These are phyloP conservation scores for Hysterium pulicare DNA, from an alignment of 2,329 filamentous ascomycete genomes.

Conservation along the genomic window DNA sequence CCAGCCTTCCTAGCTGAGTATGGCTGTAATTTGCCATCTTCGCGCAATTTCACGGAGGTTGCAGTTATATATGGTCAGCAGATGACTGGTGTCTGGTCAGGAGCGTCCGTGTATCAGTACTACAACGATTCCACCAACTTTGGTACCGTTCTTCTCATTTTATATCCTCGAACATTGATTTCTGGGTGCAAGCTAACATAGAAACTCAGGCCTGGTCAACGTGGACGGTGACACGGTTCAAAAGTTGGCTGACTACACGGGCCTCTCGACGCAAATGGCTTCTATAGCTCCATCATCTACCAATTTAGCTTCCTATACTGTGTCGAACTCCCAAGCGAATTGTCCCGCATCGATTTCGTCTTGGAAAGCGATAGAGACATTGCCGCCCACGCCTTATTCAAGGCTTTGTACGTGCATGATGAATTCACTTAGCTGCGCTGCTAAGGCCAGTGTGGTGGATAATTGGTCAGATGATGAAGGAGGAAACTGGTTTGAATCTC, in stretches of 20 bases:
- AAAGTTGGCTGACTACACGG: neutral
- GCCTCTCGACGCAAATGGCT: neutral
- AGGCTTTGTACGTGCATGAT: slow-evolving; percentile 6
- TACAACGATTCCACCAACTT: too few species aligned
- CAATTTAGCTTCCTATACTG: neutral
- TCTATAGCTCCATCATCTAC: neutral
- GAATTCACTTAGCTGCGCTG: slow-evolving; percentile 2
- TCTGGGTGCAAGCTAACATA: too few species aligned
- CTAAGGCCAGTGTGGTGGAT: neutral
- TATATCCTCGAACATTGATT: too few species aligned
- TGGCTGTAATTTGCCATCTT: too few species aligned
- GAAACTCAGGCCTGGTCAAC: neutral
- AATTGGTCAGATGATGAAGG: too few species aligned
- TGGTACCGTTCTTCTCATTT: too few species aligned
- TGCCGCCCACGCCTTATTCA: slow-evolving; percentile 3
- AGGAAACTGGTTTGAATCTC: too few species aligned
- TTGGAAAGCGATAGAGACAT: neutral
- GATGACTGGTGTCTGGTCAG: too few species aligned
- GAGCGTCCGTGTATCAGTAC: too few species aligned
- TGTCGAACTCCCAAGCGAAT: neutral
- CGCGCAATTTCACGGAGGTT: too few species aligned
- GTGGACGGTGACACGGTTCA: neutral
- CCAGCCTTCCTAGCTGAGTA: too few species aligned
- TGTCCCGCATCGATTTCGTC: neutral
- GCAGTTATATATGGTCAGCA: too few species aligned